Evolutionary conservation across 306 rosid species (phyloP).

Genomic region (Castanea sativa): DNA sequence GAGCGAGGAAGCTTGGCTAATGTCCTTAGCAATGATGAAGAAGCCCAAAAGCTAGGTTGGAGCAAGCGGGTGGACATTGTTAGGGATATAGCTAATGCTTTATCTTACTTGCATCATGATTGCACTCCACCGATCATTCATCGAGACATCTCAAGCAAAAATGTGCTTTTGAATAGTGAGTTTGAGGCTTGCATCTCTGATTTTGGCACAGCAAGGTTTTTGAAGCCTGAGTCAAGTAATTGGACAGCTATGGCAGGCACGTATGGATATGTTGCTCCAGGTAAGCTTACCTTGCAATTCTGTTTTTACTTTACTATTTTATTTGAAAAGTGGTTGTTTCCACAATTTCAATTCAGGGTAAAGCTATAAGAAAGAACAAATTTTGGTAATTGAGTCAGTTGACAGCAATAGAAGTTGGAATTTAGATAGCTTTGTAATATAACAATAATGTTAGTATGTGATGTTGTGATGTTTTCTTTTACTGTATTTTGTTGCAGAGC

Average conservation of each 20-base stretch:
- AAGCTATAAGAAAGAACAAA: not conserved
- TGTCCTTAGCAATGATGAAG: not conserved
- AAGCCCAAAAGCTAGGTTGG: not conserved
- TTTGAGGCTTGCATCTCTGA: not conserved
- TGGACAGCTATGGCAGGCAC: not conserved
- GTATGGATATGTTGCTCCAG: not conserved
- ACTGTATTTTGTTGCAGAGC: too few relatives aligned
- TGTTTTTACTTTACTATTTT: not conserved
- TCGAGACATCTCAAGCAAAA: not conserved
- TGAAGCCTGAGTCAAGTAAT: not conserved
- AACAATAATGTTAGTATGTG: too few relatives aligned
- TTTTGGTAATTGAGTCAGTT: too few relatives aligned
- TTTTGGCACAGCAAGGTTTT: not conserved
- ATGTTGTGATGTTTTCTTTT: too few relatives aligned
- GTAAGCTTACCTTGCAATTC: not conserved
- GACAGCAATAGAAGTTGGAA: too few relatives aligned
- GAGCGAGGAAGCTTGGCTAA: not conserved
- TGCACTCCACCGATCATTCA: not conserved
- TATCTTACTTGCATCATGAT: not conserved
- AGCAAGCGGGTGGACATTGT: not conserved
- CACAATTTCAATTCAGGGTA: not conserved
- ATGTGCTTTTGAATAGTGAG: not conserved
- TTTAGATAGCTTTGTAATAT: too few relatives aligned
- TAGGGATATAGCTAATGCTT: not conserved
- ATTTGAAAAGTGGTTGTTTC: not conserved